These are phyloP conservation scores for Dryas drummondii DNA, from an alignment of 306 rosid genomes.

Conservation along the genomic window DNA sequence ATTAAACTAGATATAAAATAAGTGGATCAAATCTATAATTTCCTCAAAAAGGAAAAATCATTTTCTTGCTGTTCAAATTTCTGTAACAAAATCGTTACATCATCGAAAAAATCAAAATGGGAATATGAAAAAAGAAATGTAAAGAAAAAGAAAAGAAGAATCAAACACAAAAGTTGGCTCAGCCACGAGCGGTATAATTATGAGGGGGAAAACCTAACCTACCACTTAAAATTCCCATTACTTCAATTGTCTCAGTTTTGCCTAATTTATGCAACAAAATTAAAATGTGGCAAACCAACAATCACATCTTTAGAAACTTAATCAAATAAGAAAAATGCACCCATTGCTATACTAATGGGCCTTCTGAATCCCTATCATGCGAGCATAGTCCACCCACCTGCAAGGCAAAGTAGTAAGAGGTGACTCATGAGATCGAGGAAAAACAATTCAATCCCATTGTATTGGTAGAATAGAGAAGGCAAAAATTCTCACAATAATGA, in stretches of 20 bases:
- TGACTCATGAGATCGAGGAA: not conserved
- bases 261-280: conserved; percentile 27
- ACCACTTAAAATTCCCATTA: conserved; percentile 30
- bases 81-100: conserved; percentile 12
- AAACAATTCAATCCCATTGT: not conserved
- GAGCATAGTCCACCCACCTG: conserved; percentile 98
- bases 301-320: conserved; percentile 22
- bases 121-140: not conserved
- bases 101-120: not conserved
- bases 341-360: conserved; percentile 20
- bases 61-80: not conserved
- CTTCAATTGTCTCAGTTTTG: conserved; percentile 21
- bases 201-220: conserved; percentile 34
- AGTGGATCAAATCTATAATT: no score
- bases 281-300: conserved; percentile 26
- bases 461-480: not conserved
- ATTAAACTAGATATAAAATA: no score
- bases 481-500: conserved; percentile 64
- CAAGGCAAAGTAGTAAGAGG: conserved; percentile 24
- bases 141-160: not conserved
- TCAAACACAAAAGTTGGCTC: conserved; percentile 22
- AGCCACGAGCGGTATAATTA: conserved; percentile 26
- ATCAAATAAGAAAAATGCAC: conserved; percentile 16
- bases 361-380: conserved; percentile 74
- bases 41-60: not conserved